phyloP scores from a whole-genome alignment of 176 grass and related monocot species.

The Oropetium thomaeum region DNA sequence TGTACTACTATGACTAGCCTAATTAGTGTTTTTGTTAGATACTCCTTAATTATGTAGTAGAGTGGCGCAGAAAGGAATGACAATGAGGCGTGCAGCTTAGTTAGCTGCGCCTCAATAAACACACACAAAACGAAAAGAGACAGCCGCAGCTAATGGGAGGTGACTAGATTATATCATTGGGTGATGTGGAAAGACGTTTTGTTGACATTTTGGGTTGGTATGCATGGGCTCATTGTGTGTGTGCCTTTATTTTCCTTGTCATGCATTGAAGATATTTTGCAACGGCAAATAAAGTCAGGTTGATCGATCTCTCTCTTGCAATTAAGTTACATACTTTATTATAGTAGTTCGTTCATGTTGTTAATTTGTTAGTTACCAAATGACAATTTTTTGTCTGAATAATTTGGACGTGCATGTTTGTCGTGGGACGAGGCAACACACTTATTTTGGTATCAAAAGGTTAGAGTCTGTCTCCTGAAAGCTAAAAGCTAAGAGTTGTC shows the following conservation, averaged over 20 bases:
- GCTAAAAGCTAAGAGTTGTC: too few relatives aligned
- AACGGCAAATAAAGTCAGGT: background rate
- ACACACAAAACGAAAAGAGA: background rate
- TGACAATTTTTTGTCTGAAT: background rate
- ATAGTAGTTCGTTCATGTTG: background rate
- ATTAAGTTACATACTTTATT: too few relatives aligned
- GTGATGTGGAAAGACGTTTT: slow-evolving; percentile 37
- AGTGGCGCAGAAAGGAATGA: background rate
- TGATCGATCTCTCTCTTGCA: background rate
- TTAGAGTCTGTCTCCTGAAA: too few relatives aligned
- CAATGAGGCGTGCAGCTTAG: background rate
- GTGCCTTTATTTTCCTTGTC: background rate
- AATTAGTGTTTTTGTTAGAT: slow-evolving; percentile 2
- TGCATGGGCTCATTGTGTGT: background rate
- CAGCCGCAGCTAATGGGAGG: slow-evolving; percentile 37
- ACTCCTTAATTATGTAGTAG: too few relatives aligned
- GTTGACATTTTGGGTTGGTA: slow-evolving; percentile 16
- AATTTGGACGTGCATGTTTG: background rate
- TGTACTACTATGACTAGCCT: background rate
- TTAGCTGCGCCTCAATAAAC: background rate
- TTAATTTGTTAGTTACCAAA: background rate
- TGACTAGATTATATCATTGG: slow-evolving; percentile 47
- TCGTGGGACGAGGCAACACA: too few relatives aligned
- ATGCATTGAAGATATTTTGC: background rate
- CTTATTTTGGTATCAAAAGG: too few relatives aligned